Evolutionary conservation across 1,284 basidiomycete genomes (phyloP).

Genomic region (Ceratobasidium papillatum): DNA sequence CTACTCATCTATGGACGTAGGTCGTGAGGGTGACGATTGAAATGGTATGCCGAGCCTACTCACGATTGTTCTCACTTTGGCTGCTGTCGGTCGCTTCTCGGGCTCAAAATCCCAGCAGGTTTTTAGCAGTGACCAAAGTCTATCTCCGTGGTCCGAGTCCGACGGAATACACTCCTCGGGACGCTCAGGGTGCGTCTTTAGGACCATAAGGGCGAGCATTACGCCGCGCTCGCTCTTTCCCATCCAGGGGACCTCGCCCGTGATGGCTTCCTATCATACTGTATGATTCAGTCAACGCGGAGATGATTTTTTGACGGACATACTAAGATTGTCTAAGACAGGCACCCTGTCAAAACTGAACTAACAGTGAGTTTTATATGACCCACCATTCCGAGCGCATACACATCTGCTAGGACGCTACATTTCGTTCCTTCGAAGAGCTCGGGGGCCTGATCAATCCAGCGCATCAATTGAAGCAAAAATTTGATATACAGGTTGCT

Average conservation of each 20-base stretch:
- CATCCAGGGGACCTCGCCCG: neutral
- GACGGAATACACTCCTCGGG: slow-evolving; percentile 1
- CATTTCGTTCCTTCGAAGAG: neutral
- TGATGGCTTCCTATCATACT: slow-evolving; percentile 21
- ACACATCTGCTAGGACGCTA: neutral
- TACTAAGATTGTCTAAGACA: neutral
- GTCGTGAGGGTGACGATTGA: too few species aligned
- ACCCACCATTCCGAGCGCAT: slow-evolving; percentile 23
- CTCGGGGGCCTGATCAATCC: slow-evolving; percentile 4
- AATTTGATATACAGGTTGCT: neutral
- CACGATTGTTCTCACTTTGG: neutral
- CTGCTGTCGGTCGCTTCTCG: neutral
- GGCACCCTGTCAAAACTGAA: neutral
- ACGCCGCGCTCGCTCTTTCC: slow-evolving; percentile 11
- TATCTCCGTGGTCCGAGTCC: neutral
- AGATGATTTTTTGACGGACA: too few species aligned
- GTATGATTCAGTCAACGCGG: too few species aligned
- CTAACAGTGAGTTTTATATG: neutral
- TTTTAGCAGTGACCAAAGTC: neutral
- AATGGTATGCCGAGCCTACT: too few species aligned
- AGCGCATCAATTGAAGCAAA: neutral
- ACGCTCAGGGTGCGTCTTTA: neutral
- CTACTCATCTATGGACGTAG: too few species aligned
- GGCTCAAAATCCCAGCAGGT: slow-evolving; percentile 16
- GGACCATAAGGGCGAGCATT: neutral